Evolutionary conservation across 1,284 basidiomycete genomes (phyloP).

Genomic region (Meripilus lineatus): DNA sequence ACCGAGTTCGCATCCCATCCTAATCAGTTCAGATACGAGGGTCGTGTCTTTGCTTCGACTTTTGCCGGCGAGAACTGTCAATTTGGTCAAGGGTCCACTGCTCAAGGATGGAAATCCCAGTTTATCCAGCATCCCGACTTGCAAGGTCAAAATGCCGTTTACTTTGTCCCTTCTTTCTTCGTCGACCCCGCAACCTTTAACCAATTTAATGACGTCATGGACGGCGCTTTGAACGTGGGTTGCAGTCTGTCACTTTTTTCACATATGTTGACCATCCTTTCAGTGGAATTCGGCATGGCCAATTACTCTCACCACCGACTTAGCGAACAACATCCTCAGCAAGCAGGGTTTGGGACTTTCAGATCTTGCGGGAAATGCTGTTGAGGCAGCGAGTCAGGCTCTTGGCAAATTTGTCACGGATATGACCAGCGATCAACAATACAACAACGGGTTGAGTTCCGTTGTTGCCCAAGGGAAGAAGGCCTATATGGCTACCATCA

Average conservation of each 20-base stretch:
- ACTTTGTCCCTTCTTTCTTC: constrained; percentile 68
- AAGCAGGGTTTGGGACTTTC: constrained; percentile 16
- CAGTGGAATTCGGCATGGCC: constrained; percentile 72
- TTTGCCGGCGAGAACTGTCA: constrained; percentile 76
- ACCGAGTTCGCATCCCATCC: constrained; percentile 52
- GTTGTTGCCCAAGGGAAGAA: constrained; percentile 18
- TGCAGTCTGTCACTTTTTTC: neutral
- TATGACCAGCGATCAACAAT: constrained; percentile 44
- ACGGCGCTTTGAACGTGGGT: constrained; percentile 57
- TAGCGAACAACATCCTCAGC: constrained; percentile 26
- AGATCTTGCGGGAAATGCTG: constrained; percentile 17
- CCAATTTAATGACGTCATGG: constrained; percentile 43
- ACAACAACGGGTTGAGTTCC: constrained; percentile 20
- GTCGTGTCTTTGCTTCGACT: constrained; percentile 66
- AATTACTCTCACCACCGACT: constrained; percentile 42
- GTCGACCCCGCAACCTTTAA: constrained; percentile 47
- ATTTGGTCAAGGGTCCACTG: constrained; percentile 54
- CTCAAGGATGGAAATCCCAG: constrained; percentile 54
- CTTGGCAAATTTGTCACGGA: constrained; percentile 35
- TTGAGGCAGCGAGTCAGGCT: constrained; percentile 23
- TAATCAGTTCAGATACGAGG: constrained; percentile 58
- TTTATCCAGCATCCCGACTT: constrained; percentile 49
- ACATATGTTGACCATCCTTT: constrained; percentile 5
- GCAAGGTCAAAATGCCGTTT: constrained; percentile 41
- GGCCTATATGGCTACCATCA: constrained; percentile 30